Base-by-base conservation (phyloP, 345 rosid species). In the Kernera saxatilis region DNA sequence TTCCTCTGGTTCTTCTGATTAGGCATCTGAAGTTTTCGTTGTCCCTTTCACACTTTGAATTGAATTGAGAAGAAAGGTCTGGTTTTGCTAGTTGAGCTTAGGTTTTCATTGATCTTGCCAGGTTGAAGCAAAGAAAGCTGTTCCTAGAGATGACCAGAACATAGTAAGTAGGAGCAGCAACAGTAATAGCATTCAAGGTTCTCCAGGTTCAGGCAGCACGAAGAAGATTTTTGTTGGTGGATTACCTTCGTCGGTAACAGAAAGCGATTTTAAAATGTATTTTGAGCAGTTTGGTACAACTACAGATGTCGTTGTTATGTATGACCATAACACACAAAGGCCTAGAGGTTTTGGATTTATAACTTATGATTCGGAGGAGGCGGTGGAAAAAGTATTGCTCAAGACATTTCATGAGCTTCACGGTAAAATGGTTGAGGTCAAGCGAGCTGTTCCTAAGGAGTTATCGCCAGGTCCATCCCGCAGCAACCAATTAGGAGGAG, bases 51-150 rank as follows among this genome's bases (percentile, higher is more conserved):
- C 43, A 13, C 43, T 39, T 39, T 39, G 2, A 13, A 13, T 13
- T 4, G 6, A 13, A 39, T 14, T 37, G 13, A 4, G 17, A 5
- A 39, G 43, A 39, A 39, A 13, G 43, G 7, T 13, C 43, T 39
- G 6, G 2, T 37, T 37, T 13, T 39, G 43, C 17, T 13, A 14
- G n/a, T 40, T 40, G n/a, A 40, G 8, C 18, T 40, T n/a, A 1
- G 45, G 19, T 5, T 40, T 40, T n/a, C 18, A 40, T n/a, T 40
- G 54, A 23, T 26, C 29, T 25, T 25, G 29, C 1, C n/a, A 49
- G 56, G 56, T 51, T 26, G 56, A 51, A 51, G 56, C 56, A 13
- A 51, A 51, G 56, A 51, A 25, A 51, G 56, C 56, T 13, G 56
- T 51, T 51, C 56, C 56, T 51, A 51, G 56, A 51, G 56, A 51